Evolutionary conservation across 768 basidiomycete genomes (phyloP).

Genomic region (Amanita pseudoporphyria): DNA sequence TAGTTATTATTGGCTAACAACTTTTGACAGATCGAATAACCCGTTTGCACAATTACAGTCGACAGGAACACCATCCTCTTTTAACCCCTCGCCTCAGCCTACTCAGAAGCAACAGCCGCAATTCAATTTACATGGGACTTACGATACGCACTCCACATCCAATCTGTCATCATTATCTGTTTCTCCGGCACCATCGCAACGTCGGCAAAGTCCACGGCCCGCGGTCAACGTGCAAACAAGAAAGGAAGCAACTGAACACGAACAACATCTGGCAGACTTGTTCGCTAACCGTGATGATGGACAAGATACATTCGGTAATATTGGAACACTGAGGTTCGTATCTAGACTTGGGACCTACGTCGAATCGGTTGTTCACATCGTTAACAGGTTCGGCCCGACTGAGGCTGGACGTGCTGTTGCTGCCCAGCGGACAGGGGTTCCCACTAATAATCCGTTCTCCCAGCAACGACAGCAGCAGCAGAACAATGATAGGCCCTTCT

Average conservation of each 20-base stretch:
- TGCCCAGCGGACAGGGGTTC: constrained; percentile 36
- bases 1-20: constrained; percentile 7
- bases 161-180: constrained; percentile 33
- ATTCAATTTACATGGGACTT: constrained; percentile 67
- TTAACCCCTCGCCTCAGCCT: constrained; percentile 16
- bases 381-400: constrained; percentile 46
- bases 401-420: constrained; percentile 37
- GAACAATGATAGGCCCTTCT: constrained; percentile 66
- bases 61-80: constrained; percentile 20
- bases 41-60: constrained; percentile 66
- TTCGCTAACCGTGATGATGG: constrained; percentile 90
- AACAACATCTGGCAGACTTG: constrained; percentile 69
- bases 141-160: constrained; percentile 41
- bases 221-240: constrained; percentile 30
- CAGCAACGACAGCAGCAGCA: constrained; percentile 44
- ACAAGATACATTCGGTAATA: constrained; percentile 92
- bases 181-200: constrained; percentile 20
- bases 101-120: constrained; percentile 27
- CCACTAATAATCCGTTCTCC: constrained; percentile 58
- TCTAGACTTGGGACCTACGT: constrained; percentile 1
- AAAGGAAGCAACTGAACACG: constrained; percentile 43
- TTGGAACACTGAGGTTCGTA: constrained; percentile 60
- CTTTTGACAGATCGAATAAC: constrained; percentile 74
- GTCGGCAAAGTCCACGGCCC: constrained; percentile 21
- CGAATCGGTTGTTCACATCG: not conserved